These are phyloP conservation scores for Penicillium verhagenii DNA, from an alignment of 495 filamentous ascomycete species.

Conservation along the genomic window DNA sequence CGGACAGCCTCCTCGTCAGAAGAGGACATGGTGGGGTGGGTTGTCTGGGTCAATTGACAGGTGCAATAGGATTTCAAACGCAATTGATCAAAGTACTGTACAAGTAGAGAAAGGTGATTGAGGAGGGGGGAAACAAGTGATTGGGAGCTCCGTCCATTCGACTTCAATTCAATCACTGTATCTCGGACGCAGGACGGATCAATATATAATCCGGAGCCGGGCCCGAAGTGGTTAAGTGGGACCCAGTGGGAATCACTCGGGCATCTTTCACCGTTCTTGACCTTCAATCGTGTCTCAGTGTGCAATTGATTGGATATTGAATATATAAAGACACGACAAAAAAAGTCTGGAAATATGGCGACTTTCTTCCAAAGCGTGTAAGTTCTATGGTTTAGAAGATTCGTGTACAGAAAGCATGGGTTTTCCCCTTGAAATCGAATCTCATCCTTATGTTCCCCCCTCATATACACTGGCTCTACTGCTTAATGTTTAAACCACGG, in stretches of 20 bases:
- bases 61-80: background rate
- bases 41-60: background rate
- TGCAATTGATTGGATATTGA: background rate
- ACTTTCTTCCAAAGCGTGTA: slow-evolving; percentile 80
- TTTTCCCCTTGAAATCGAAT: slow-evolving; percentile 2
- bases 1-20: slow-evolving; percentile 46
- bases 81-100: background rate
- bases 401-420: background rate
- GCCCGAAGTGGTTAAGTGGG: slow-evolving; percentile 12
- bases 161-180: background rate
- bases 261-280: slow-evolving; percentile 19
- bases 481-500: background rate
- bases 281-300: slow-evolving; percentile 5
- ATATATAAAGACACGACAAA: background rate
- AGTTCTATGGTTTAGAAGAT: slow-evolving; percentile 32
- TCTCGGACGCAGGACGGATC: slow-evolving; percentile 9
- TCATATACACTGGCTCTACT: slow-evolving; percentile 5
- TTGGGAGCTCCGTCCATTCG: background rate
- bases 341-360: slow-evolving; percentile 54
- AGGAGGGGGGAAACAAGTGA: slow-evolving; percentile 4
- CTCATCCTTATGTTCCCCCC: slow-evolving; percentile 1
- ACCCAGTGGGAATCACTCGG: slow-evolving; percentile 6
- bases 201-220: slow-evolving; percentile 13
- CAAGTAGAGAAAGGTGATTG: background rate
- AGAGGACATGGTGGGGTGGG: slow-evolving; percentile 28